Evolutionary conservation across 1,284 basidiomycete species (phyloP).

Genomic region (Moesziomyces parantarcticus): DNA sequence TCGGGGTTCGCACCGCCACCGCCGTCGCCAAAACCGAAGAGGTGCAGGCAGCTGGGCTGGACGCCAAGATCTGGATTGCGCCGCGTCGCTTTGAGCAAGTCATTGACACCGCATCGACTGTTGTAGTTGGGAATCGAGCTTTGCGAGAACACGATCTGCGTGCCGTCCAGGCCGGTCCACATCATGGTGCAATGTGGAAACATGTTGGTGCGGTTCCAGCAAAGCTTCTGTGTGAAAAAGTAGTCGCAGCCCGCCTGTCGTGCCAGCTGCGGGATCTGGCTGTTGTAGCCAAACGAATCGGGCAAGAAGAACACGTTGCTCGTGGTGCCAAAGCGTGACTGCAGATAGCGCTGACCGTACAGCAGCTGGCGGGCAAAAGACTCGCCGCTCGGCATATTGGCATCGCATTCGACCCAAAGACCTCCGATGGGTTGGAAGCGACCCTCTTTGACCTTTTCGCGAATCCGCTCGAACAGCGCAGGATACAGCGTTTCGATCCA

Average conservation of each 20-base stretch:
- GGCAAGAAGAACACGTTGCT: conserved; percentile 71
- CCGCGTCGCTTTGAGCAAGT: conserved; percentile 45
- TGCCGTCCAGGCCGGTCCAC: conserved; percentile 95
- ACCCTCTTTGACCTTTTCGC: conserved; percentile 79
- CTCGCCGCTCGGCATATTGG: conserved; percentile 62
- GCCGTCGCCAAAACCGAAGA: conserved; percentile 62
- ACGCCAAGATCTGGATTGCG: conserved; percentile 60
- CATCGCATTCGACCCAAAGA: conserved; percentile 74
- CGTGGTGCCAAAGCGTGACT: conserved; percentile 81
- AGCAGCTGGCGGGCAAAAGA: conserved; percentile 76
- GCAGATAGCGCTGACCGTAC: conserved; percentile 89
- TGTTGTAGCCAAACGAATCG: conserved; percentile 76
- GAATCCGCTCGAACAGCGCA: conserved; percentile 82
- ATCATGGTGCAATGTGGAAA: conserved; percentile 97
- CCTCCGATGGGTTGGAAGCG: conserved; percentile 87
- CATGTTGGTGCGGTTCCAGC: conserved; percentile 73
- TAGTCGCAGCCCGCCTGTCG: conserved; percentile 77
- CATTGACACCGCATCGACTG: conserved; percentile 54
- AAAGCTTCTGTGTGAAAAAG: conserved; percentile 93
- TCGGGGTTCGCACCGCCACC: conserved; percentile 58
- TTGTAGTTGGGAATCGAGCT: conserved; percentile 64
- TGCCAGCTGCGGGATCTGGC: conserved; percentile 77
- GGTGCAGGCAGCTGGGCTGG: conserved; percentile 53
- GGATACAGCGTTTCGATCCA: conserved; percentile 87
- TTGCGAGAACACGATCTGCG: conserved; percentile 75